These are phyloP conservation scores for Mrakia blollopis DNA, from an alignment of 768 basidiomycete genomes.

Conservation along the genomic window DNA sequence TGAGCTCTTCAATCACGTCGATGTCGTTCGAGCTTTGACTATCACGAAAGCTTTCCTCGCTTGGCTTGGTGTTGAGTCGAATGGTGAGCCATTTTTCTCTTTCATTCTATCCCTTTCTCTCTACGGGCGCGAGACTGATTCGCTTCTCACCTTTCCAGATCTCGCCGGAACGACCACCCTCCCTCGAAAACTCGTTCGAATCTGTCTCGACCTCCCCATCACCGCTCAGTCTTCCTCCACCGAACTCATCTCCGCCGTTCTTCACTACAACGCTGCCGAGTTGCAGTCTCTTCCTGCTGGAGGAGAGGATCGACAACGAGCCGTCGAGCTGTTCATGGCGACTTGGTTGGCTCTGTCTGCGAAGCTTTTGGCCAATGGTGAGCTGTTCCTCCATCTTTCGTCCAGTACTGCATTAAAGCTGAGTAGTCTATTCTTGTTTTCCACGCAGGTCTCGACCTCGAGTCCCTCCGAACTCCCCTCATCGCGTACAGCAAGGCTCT, in stretches of 20 bases:
- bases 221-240: background rate
- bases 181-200: conserved; percentile 3
- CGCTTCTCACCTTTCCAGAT: background rate
- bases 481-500: conserved; percentile 23
- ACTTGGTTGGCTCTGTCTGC: conserved; percentile 14
- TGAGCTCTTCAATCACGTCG: conserved; percentile 5
- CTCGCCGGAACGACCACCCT: conserved; percentile 11
- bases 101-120: background rate
- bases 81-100: background rate
- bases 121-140: background rate
- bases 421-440: background rate
- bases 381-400: background rate
- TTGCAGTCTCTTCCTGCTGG: background rate
- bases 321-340: conserved; percentile 16
- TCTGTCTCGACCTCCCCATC: conserved; percentile 2
- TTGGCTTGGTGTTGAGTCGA: conserved; percentile 14
- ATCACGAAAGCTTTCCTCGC: conserved; percentile 21
- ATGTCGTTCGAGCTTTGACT: conserved; percentile 13
- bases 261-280: conserved; percentile 3
- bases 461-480: background rate
- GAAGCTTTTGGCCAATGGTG: background rate
- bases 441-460: background rate
- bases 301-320: background rate
- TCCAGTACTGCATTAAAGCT: background rate
- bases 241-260: conserved; percentile 12